Base-by-base conservation (phyloP, 768 basidiomycete genomes). In the Lactarius pseudohatsudake region DNA sequence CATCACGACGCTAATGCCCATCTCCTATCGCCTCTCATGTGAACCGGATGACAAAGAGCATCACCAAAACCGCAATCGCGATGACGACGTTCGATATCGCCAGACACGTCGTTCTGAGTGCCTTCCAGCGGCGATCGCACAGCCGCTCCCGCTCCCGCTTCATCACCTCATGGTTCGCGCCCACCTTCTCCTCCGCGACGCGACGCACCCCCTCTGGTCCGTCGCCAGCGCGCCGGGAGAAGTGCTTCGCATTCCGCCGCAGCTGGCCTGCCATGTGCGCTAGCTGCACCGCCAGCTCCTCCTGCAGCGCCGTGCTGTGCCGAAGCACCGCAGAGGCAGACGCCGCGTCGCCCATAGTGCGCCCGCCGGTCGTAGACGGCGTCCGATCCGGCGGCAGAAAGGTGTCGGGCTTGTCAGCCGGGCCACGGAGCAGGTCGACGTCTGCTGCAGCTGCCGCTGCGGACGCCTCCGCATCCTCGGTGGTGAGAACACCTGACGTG, bases 221-320 rank as follows among this genome's bases (percentile, higher is more conserved):
- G 9, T 8, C 34, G 8, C 34, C 34, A 34, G 34, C 1, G 34
- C 9, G 8, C 34, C 9, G 34, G 30, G 34, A 34, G 34, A 34
- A 34, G 34, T 34, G 34, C 9, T 2, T 8, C 0, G 93, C 88
- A 71, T 96, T 96, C 30, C 84, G 81, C 72, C 90, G 92, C 57
- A 98, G 85, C 73, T 94, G 92, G 18, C 86, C 80, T 1, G 94
- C 92, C 94, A 98, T 96, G 62, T 85, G 75, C 0, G 87, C 87
- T 40, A 96, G 84, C 72, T 92, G 88, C 9, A 20, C 88, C 84
- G 66, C 34, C 9, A 34, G 34, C 34, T 34, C 34, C 34, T 85
- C 82, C 71, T 85, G 82, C 28, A 28, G 28, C 28, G 28, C 3
- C 28, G 28, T 28, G 28, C 3, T 28, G 28, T 2, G 2, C 28